Evolutionary conservation across 371 early-diverging fungal species (phyloP), one percentile per base, ranked within the genome.

Genomic region (Mortierella sp.): DNA sequence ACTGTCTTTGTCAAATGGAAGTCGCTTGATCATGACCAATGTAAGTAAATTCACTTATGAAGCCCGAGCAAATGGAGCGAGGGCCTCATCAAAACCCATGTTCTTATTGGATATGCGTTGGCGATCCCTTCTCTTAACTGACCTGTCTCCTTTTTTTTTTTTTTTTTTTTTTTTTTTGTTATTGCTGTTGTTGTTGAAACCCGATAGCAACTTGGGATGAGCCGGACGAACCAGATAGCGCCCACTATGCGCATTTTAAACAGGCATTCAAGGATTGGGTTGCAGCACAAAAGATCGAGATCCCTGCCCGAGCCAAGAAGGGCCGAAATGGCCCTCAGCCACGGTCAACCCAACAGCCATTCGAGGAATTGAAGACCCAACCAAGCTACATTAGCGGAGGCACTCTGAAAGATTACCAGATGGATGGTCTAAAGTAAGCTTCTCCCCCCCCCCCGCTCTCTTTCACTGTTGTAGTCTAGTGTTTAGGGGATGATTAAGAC

Each of bases 341-440:
- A 37, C 73, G 73, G 21, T 69, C 75, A 48, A 57, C 47, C 9
- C 82, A 80, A 47, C 68, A 62, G 30, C 81, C 81, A 46, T 83
- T 82, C 46, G 60, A 45, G 12, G 90, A 89, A 71, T 53, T 88
- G 46, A 85, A 83, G 58, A 62, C 74, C 29, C 94, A 96, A 66
- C 94, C 95, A 1, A 64, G 69, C 4, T 90, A 85, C 69, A 69
- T 96, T 18, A 69, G 67, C 11, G 88, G 89, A 43, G 93, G 93
- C 15, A 72, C 62, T n/a, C 82, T 98, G 52, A 89, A 93, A 82
- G 86, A 83, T 18, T 95, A 97, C 81, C 97, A 97, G 81, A 60
- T 95, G 70, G 95, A 94, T 57, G 97, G 96, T 19, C 81, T 95
- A 23, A 92, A 95, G 88, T 92, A 90, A 82, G 81, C 25, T 53